Base-by-base conservation (phyloP, 2,329 filamentous ascomycete genomes). In the Hypomyces perniciosus region DNA sequence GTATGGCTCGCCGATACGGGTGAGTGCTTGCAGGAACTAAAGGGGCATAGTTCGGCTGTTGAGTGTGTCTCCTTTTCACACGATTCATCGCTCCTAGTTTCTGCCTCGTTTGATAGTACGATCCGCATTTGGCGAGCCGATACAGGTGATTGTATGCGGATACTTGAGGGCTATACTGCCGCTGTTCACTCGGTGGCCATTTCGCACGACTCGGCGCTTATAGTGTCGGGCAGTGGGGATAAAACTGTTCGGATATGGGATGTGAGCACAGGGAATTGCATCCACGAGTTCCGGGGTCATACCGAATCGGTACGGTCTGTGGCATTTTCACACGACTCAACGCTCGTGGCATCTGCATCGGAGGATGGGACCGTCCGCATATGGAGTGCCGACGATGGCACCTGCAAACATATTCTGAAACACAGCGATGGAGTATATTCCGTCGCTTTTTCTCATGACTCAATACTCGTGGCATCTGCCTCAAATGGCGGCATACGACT, bases 141-240 rank as follows among this genome's bases (percentile, higher is more conserved):
- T 20, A 20, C 20, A 20, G 2, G 3, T 20, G 20, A 20, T 20
- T 20, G 20, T 20, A n/a, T n/a, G n/a, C n/a, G n/a, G n/a, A n/a
- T n/a, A n/a, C n/a, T n/a, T n/a, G n/a, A n/a, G n/a, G n/a, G n/a
- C n/a, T n/a, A n/a, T n/a, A n/a, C n/a, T n/a, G n/a, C n/a, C n/a
- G n/a, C n/a, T n/a, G n/a, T n/a, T n/a, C n/a, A n/a, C n/a, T n/a
- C n/a, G n/a, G n/a, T n/a, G n/a, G n/a, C n/a, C n/a, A n/a, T 50
- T 20, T 44, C 46, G 4, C 48, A 47, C 9, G 43, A 50, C 27
- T 44, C 42, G 8, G 29, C 3, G 7, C 48, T n/a, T 8, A 13
- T 52, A 13, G 13, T 37, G 10, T 53, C 52, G 28, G 45, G 20
- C 8, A 34, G 39, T 27, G 0, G 5, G 10, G 10, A 52, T 33